Evolutionary conservation across 345 rosid genomes (phyloP).

Genomic region (Excoecaria cochinchinensis): DNA sequence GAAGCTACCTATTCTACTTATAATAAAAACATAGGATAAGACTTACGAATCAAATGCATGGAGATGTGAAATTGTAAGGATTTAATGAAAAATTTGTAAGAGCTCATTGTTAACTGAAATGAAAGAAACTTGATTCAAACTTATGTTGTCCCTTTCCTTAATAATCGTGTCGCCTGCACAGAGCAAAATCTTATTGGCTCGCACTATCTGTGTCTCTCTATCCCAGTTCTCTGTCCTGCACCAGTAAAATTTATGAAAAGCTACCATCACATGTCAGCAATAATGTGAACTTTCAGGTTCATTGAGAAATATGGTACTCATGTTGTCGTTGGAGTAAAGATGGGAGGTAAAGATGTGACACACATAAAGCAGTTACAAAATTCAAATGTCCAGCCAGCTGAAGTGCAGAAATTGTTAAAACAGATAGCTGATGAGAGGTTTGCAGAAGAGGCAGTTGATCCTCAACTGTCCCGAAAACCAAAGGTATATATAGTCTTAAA

Average conservation of each 20-base stretch:
- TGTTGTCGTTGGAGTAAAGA: slow-evolving; percentile 66
- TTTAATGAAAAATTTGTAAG: background rate
- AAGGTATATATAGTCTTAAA: slow-evolving; percentile 41
- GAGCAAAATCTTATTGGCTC: background rate
- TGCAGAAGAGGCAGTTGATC: slow-evolving; percentile 34
- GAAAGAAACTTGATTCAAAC: background rate
- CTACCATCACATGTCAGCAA: background rate
- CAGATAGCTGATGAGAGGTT: slow-evolving; percentile 61
- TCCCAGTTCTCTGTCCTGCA: background rate
- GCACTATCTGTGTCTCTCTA: background rate
- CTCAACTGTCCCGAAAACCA: slow-evolving; percentile 31
- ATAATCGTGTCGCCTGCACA: background rate
- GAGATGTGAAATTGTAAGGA: background rate
- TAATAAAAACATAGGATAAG: too few relatives aligned
- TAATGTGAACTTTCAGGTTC: slow-evolving; percentile 44
- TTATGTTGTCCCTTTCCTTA: background rate
- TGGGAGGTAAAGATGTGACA: slow-evolving; percentile 87
- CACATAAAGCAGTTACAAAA: slow-evolving; percentile 67
- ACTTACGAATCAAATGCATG: too few relatives aligned
- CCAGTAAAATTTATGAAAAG: background rate
- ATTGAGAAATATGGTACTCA: slow-evolving; percentile 89
- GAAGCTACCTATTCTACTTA: too few relatives aligned
- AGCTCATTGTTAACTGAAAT: background rate
- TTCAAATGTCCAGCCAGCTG: slow-evolving; percentile 53
- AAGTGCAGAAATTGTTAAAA: slow-evolving; percentile 67